Percentiles rank a stretch among this genome's conserved stretches.
These are phyloP conservation scores for Phallus indusiatus DNA, from an alignment of 768 basidiomycete genomes.

Conservation along the genomic window DNA sequence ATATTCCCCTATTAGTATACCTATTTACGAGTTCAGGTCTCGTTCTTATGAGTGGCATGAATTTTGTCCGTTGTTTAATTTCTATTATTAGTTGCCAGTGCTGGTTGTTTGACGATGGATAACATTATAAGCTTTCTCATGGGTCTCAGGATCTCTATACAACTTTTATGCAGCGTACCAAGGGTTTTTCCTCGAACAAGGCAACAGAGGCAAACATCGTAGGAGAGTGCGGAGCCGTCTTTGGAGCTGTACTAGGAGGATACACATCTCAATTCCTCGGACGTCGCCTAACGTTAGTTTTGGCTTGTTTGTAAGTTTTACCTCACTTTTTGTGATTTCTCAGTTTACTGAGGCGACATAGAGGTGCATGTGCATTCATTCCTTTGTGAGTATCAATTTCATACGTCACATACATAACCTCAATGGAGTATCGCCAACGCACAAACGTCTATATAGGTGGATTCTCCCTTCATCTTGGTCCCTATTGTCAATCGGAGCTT, in stretches of 20 bases:
- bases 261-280: conserved; percentile 68
- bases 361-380: conserved; percentile 1
- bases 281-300: conserved; percentile 61
- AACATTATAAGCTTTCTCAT: neutral
- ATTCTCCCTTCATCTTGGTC: conserved; percentile 64
- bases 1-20: neutral
- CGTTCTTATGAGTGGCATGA: conserved; percentile 3
- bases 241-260: conserved; percentile 69
- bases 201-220: conserved; percentile 76
- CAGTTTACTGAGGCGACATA: neutral
- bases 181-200: conserved; percentile 45
- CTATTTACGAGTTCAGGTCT: neutral
- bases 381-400: neutral
- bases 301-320: conserved; percentile 21
- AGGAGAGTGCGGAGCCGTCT: conserved; percentile 44
- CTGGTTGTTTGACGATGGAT: neutral
- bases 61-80: neutral
- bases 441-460: conserved; percentile 65
- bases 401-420: neutral
- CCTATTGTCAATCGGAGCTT: conserved; percentile 70
- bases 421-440: conserved; percentile 6
- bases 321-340: neutral
- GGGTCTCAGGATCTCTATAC: conserved; percentile 57
- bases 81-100: neutral
- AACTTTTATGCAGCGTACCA: conserved; percentile 56